A percentile compares a stretch with the other conserved stretches of the same genome.
Conservation (phyloP, 148 eudicot species). For the Rhododendron henanense region DNA sequence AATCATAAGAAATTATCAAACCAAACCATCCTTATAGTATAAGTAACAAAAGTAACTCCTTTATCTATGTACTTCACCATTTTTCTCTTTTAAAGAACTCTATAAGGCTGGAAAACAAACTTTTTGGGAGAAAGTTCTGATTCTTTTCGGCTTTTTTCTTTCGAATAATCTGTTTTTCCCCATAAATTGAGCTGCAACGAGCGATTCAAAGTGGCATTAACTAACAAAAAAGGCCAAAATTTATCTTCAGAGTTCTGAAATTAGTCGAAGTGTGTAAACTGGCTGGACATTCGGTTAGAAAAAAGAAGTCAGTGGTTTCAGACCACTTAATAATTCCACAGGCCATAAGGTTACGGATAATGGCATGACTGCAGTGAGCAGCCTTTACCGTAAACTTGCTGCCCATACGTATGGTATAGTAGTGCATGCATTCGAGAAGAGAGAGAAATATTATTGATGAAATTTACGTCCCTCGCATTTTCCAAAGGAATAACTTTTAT, state of each 20-base stretch:
- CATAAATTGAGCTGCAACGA: not conserved
- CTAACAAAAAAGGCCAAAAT: not conserved
- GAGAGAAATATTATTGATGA: not conserved
- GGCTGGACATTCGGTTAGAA: not conserved
- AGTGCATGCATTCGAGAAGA: not conserved
- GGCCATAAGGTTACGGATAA: not conserved
- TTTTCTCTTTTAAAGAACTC: not conserved
- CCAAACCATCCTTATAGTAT: not conserved
- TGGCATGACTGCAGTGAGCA: not conserved
- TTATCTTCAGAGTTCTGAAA: accelerated
- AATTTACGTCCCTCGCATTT: not conserved
- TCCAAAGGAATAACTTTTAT: not conserved
- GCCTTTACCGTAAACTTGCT: not conserved
- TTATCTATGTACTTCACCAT: not conserved
- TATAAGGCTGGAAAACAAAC: not conserved
- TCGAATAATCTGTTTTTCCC: not conserved
- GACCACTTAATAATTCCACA: not conserved
- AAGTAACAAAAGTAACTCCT: not conserved
- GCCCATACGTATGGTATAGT: not conserved
- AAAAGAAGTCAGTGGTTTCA: not conserved
- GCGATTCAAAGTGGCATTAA: not conserved
- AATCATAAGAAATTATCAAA: not conserved
- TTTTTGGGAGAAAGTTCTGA: not conserved
- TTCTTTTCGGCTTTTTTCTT: not conserved
- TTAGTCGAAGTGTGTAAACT: too few relatives aligned